Evolutionary conservation across 441 rosid genomes (phyloP), one percentile per base, ranked within the genome.

Genomic region (Croton setiger): DNA sequence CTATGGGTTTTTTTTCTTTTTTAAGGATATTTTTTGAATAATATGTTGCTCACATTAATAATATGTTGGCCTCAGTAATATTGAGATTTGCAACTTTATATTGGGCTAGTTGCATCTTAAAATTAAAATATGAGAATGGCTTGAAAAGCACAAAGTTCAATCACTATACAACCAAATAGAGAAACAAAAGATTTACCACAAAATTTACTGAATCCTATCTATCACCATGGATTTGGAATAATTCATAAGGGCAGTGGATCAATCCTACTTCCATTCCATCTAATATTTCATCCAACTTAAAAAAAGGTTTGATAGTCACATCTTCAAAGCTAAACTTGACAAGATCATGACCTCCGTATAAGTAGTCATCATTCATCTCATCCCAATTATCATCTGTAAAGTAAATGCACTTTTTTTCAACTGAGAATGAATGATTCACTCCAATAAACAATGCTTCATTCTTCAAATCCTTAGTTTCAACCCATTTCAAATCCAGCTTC

Each of bases 311-410:
- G 5, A 76, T 20, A 5, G 11, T 66, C 31, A 49, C 49, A n/a
- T 71, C 68, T 41, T 72, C 27, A 37, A 83, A 54, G 60, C 47
- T 67, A 35, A 65, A 80, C n/a, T 58, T 31, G 2, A 82, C 85
- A 59, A 69, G 66, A 15, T 83, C 79, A 51, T 83, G 84, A 2
- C 86, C 86, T 31, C 77, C 82, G 55, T 76, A 75, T 60, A 56
- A 37, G 39, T 66, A 69, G 41, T 76, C 73, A 4, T 67, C 74
- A 3, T 67, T 36, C 72, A 53, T 75, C 51, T 49, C 63, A 1
- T 20, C 31, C 82, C 81, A 78, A 1, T 67, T 58, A 44, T 80
- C 84, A 33, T 78, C 79, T 0, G 65, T 76, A 45, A 78, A 83
- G 49, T 76, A 83, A 27, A 80, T 74, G 0, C 67, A 76, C 74